Evolutionary conservation across 768 basidiomycete genomes (phyloP).

Genomic region (Termitomyces sp.): DNA sequence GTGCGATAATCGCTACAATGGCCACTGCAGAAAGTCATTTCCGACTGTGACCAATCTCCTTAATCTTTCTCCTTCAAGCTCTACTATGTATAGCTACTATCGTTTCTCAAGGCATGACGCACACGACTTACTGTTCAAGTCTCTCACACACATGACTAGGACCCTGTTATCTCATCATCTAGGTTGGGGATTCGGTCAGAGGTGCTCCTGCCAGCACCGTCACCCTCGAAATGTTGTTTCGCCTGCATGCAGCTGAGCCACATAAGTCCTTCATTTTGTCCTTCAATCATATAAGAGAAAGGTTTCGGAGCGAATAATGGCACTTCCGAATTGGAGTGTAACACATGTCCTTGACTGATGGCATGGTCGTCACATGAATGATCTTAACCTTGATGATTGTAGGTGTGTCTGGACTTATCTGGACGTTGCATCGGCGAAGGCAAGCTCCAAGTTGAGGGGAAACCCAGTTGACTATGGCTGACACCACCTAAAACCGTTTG

Average conservation of each 20-base stretch:
- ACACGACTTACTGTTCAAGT: background rate
- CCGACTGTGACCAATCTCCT: background rate
- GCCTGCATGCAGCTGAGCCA: background rate
- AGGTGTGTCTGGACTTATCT: background rate
- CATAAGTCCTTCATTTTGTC: background rate
- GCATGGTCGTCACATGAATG: slow-evolving; percentile 6
- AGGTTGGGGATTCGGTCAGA: background rate
- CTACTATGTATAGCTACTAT: background rate
- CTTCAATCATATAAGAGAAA: background rate
- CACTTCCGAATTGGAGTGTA: background rate
- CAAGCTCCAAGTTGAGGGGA: background rate
- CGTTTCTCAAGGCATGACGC: slow-evolving; percentile 3
- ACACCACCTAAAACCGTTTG: background rate
- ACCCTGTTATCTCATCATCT: slow-evolving; percentile 3
- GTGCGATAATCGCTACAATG: background rate
- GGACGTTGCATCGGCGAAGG: background rate
- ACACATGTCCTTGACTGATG: background rate
- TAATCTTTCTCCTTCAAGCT: slow-evolving; percentile 13
- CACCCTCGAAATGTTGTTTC: background rate
- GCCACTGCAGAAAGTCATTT: background rate
- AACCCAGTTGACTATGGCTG: background rate
- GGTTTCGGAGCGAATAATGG: background rate
- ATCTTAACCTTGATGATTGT: background rate
- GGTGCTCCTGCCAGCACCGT: background rate
- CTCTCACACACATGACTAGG: slow-evolving; percentile 10